Evolutionary conservation across 345 rosid species (phyloP).

Genomic region (Gossypium stocksii): DNA sequence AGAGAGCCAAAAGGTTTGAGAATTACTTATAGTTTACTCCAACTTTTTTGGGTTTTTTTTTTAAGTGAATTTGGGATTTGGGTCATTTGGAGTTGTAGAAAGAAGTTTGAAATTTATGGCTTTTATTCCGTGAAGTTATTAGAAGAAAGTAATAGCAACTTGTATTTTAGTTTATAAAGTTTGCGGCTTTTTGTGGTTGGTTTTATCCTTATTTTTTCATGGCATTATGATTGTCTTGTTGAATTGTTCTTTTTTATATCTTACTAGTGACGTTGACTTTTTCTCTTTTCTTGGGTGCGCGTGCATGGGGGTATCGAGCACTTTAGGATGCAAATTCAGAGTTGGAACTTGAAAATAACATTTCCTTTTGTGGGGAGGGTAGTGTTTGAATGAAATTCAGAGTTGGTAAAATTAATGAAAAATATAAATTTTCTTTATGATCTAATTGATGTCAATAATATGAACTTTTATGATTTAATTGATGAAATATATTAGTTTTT

Average conservation of each 20-base stretch:
- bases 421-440: background rate
- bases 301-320: background rate
- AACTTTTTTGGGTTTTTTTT: background rate
- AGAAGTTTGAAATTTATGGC: background rate
- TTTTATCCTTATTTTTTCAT: background rate
- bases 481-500: no score
- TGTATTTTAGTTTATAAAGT: background rate
- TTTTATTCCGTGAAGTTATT: background rate
- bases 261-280: background rate
- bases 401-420: background rate
- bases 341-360: background rate
- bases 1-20: conserved; percentile 76
- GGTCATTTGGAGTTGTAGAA: background rate
- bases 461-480: background rate
- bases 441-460: background rate
- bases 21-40: background rate
- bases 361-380: background rate
- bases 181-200: background rate
- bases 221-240: conserved; percentile 9
- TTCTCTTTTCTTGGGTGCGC: background rate
- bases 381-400: background rate
- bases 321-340: background rate
- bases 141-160: background rate
- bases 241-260: background rate
- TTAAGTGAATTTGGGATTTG: background rate